Evolutionary conservation across 129 eudicot genomes (phyloP).

Genomic region (Pseudognaphalium luteoalbum): DNA sequence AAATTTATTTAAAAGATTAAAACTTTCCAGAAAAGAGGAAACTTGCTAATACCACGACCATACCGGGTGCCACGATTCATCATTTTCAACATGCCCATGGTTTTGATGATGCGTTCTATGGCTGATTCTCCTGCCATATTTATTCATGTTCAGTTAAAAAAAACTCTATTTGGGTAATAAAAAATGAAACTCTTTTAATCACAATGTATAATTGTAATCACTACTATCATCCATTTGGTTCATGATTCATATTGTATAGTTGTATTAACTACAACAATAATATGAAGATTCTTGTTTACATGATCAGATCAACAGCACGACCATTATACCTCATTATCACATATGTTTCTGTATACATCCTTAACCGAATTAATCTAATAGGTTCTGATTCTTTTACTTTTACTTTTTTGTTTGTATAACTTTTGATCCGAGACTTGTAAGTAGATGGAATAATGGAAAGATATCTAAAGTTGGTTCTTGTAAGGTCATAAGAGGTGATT

Average conservation of each 20-base stretch:
- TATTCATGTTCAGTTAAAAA: not conserved
- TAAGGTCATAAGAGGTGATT: not conserved
- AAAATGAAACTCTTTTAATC: not conserved
- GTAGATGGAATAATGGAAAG: not conserved
- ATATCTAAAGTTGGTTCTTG: not conserved
- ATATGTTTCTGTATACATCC: not conserved
- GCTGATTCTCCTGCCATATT: slow-evolving; percentile 56
- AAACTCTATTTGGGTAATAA: not conserved
- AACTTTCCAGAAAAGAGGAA: not conserved
- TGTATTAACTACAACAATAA: not conserved
- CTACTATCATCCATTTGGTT: not conserved
- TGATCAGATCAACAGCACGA: not conserved
- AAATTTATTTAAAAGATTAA: not conserved
- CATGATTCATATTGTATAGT: not conserved
- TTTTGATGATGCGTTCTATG: slow-evolving; percentile 71
- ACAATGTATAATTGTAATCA: slow-evolving; percentile 11
- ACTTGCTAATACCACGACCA: slow-evolving; percentile 20
- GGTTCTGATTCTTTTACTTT: not conserved
- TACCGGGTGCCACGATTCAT: slow-evolving; percentile 68
- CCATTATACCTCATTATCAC: not conserved
- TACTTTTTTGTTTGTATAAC: not conserved
- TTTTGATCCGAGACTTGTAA: not conserved
- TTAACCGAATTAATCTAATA: not conserved
- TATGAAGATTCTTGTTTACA: not conserved
- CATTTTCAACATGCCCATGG: slow-evolving; percentile 63